Evolutionary conservation across 2,329 filamentous ascomycete genomes (phyloP).

Genomic region (Neopestalotiopsis sp.): DNA sequence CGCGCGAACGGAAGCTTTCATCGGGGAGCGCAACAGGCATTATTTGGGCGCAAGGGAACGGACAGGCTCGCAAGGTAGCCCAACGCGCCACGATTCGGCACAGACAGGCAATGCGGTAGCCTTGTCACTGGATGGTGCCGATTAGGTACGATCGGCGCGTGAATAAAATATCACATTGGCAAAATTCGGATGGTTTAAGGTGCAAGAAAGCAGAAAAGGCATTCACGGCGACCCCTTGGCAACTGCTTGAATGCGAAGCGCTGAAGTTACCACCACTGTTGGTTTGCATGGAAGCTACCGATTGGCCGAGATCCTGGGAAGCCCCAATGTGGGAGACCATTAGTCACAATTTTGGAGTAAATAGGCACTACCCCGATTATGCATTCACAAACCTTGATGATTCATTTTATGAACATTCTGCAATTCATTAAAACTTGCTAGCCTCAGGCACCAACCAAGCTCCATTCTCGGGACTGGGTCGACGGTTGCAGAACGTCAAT

Average conservation of each 20-base stretch:
- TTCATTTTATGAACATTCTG: not conserved
- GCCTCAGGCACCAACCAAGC: conserved; percentile 12
- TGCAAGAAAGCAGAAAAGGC: not conserved
- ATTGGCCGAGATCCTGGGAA: not conserved
- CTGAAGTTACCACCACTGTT: conserved; percentile 9
- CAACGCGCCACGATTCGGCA: conserved; percentile 10
- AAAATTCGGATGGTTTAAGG: not conserved
- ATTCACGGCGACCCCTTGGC: conserved; percentile 1
- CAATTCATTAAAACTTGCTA: not conserved
- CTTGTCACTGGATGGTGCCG: not conserved
- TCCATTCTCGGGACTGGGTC: not conserved
- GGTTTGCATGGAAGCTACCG: conserved; percentile 7
- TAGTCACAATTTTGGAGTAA: not conserved
- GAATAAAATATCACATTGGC: conserved; percentile 1
- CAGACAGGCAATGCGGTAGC: not conserved
- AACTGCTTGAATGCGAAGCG: not conserved
- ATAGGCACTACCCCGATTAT: not conserved
- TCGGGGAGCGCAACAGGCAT: conserved; percentile 19
- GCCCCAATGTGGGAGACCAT: not conserved
- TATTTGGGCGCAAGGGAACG: conserved; percentile 14
- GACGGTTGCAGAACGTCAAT: conserved; percentile 8
- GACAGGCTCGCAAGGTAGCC: not conserved
- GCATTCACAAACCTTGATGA: not conserved
- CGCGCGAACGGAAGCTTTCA: not conserved
- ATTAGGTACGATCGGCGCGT: conserved; percentile 5